Evolutionary conservation across 179 eudicot genomes (phyloP), one percentile per base, ranked within the genome.

Genomic region (Corrigiola litoralis): DNA sequence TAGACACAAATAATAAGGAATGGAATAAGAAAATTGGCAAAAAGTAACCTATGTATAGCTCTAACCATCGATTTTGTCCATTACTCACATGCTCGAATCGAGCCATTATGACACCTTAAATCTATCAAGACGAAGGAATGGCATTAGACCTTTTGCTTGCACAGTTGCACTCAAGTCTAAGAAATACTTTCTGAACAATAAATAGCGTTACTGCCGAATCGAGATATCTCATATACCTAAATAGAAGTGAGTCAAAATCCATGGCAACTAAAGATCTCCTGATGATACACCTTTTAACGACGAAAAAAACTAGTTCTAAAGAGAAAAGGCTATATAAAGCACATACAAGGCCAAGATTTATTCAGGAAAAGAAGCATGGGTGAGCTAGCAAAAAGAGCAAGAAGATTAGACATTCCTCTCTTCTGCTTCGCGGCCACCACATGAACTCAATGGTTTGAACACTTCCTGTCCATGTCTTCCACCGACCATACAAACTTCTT

Each of bases 341-440:
- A 59, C 68, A 66, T 46, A 68, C 71, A 68, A 25, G 66, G 66
- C 66, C 63, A 48, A 17, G 18, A 53, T 63, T 74, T 74, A 74
- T 74, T 74, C 33, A 58, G 58, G 55, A 61, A 44, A n/a, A 24
- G n/a, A 4, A 29, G 54, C 28, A 29, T 17, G 48, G 20, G 17
- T 18, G 70, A 29, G 28, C 12, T 28, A 21, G 2, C 10, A 29
- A 38, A 33, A 46, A 61, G 67, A 31, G 14, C 14, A 27, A 44
- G 46, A 32, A 28, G 45, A 36, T 31, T 29, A 52, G 44, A 48
- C 59, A 17, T 18, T 21, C 20, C 56, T 48, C 37, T 59, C 63
- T 41, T 62, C 53, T 28, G 60, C 42, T 10, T 55, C 28, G 41
- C 17, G 5, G 65, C 61, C 25, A 23, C 32, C 14, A 21, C 32